Evolutionary conservation across 331 rosid genomes (phyloP).

Genomic region (Rhamnella rubrinervis): DNA sequence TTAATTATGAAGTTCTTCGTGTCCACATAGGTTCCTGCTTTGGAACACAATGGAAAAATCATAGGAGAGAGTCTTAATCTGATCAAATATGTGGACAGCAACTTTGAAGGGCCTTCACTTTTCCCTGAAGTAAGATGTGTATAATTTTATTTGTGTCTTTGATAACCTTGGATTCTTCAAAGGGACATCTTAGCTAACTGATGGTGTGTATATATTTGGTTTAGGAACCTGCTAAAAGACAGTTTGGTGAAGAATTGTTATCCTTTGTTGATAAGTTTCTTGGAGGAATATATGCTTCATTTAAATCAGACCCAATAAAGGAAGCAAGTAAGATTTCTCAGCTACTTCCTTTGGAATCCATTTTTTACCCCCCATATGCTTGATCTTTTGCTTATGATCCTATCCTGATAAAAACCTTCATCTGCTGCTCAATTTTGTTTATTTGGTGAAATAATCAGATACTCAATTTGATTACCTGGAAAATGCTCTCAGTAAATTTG

Average conservation of each 20-base stretch:
- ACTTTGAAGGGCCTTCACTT: slow-evolving; percentile 79
- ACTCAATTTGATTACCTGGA: slow-evolving; percentile 73
- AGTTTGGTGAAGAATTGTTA: slow-evolving; percentile 57
- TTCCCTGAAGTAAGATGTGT: slow-evolving; percentile 49
- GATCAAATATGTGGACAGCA: slow-evolving; percentile 68
- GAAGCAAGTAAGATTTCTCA: slow-evolving; percentile 45
- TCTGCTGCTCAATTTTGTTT: slow-evolving; percentile 48
- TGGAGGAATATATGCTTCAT: slow-evolving; percentile 23
- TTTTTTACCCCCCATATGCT: too few relatives aligned
- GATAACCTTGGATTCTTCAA: neutral
- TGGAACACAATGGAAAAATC: slow-evolving; percentile 88
- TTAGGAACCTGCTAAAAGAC: slow-evolving; percentile 62
- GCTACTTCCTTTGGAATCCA: neutral
- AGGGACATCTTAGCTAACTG: neutral
- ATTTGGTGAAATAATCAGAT: slow-evolving; percentile 29
- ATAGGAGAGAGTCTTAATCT: slow-evolving; percentile 91
- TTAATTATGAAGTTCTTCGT: neutral
- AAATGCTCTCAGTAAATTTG: slow-evolving; percentile 62
- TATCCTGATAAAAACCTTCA: slow-evolving; percentile 5
- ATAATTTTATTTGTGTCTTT: neutral
- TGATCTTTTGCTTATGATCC: neutral
- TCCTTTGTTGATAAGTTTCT: slow-evolving; percentile 42
- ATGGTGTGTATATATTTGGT: slow-evolving; percentile 10
- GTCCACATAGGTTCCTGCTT: slow-evolving; percentile 58
- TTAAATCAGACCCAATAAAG: slow-evolving; percentile 54